Conservation (phyloP, 2,329 filamentous ascomycete species). For the Claviceps sorghi region DNA sequence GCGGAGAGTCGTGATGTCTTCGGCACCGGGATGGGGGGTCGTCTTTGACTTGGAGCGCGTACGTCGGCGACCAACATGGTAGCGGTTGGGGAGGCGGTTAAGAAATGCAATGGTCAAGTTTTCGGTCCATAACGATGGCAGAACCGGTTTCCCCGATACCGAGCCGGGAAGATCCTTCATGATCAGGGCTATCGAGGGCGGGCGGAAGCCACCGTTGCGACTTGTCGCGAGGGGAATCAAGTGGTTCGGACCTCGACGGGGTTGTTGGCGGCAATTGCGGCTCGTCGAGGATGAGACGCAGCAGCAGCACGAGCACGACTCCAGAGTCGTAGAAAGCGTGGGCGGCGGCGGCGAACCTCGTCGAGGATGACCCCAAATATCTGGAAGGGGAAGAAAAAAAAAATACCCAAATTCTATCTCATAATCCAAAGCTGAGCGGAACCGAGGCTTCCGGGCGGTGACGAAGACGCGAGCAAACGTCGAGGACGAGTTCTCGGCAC, state of each 20-base stretch:
- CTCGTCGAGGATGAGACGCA: neutral
- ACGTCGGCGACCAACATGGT: constrained; percentile 23
- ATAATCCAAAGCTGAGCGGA: constrained; percentile 17
- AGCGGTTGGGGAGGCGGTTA: constrained; percentile 27
- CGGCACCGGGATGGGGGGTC: constrained; percentile 16
- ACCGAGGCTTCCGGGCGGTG: constrained; percentile 3
- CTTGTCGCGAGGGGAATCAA: neutral
- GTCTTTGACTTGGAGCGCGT: constrained; percentile 25
- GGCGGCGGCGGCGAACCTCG: constrained; percentile 1
- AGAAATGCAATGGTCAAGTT: constrained; percentile 27
- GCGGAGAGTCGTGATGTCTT: constrained; percentile 61
- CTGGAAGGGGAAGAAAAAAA: constrained; percentile 5
- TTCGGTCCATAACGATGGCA: constrained; percentile 25
- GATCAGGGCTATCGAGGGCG: constrained; percentile 7
- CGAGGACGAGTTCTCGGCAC: constrained; percentile 4
- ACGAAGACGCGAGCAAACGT: neutral
- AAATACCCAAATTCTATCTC: constrained; percentile 22
- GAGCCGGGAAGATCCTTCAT: constrained; percentile 26
- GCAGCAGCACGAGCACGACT: neutral
- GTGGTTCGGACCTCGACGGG: constrained; percentile 6
- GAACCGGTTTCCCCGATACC: constrained; percentile 25
- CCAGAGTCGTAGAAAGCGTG: neutral
- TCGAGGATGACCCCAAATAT: constrained; percentile 12
- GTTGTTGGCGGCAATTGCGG: neutral
- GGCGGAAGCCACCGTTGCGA: constrained; percentile 7